These are phyloP conservation scores for Phytophthora hybrid DNA, from an alignment of 352 stramenopile genomes.

Conservation along the genomic window DNA sequence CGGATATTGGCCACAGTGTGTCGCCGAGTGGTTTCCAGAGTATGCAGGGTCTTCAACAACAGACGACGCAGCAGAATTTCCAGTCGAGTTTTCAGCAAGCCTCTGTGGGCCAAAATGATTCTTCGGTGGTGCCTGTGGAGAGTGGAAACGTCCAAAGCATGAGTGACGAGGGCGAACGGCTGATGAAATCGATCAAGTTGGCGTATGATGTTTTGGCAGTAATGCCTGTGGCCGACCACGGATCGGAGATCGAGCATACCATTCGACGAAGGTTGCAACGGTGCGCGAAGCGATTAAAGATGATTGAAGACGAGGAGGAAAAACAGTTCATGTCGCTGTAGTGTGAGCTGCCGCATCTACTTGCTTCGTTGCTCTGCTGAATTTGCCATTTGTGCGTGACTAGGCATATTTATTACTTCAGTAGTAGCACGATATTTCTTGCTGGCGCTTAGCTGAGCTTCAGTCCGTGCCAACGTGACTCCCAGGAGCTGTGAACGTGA, in stretches of 20 bases:
- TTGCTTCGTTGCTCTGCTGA: neutral
- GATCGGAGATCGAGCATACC: constrained; percentile 19
- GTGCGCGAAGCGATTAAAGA: constrained; percentile 18
- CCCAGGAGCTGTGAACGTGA: too few relatives aligned
- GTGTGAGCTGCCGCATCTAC: too few relatives aligned
- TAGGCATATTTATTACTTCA: too few relatives aligned
- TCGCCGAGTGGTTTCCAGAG: neutral
- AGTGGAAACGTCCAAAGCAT: neutral
- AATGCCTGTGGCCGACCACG: constrained; percentile 10
- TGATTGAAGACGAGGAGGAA: constrained; percentile 15
- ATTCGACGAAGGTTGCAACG: constrained; percentile 19
- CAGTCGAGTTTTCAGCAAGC: neutral
- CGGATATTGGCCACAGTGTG: neutral
- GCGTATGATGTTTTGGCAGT: constrained; percentile 17
- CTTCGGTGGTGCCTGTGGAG: neutral
- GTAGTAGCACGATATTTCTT: too few relatives aligned
- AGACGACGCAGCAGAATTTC: neutral
- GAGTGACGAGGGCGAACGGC: constrained; percentile 11
- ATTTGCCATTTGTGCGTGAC: neutral
- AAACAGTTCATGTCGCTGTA: constrained; percentile 5
- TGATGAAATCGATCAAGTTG: constrained; percentile 27
- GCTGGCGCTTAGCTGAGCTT: too few relatives aligned
- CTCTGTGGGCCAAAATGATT: neutral
- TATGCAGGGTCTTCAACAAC: neutral
- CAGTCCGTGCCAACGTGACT: too few relatives aligned